phyloP scores from a whole-genome alignment of 2,329 filamentous ascomycete species.

The Colletotrichum sp. region DNA sequence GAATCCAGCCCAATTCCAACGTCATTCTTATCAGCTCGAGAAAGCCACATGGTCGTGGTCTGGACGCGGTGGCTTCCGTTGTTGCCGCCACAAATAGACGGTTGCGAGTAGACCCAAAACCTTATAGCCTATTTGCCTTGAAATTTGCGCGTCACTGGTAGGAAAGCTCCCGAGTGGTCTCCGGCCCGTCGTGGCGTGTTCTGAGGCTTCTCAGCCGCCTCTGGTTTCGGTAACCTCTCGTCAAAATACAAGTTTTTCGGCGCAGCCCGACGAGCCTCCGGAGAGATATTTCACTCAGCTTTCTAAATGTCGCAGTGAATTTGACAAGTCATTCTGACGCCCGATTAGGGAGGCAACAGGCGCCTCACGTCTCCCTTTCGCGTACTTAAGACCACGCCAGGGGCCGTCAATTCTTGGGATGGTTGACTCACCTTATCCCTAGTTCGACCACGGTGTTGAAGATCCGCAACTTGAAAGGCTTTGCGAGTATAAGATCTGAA shows the following conservation, averaged over 20 bases:
- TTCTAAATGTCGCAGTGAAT: neutral
- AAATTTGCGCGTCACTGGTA: neutral
- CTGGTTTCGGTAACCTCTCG: neutral
- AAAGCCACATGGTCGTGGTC: neutral
- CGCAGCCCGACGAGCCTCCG: neutral
- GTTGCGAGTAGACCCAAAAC: neutral
- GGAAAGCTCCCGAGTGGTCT: neutral
- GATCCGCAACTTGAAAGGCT: neutral
- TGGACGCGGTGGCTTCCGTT: neutral
- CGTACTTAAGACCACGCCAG: neutral
- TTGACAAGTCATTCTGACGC: neutral
- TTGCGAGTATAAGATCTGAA: neutral
- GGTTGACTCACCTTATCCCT: conserved; percentile 2
- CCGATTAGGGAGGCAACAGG: neutral
- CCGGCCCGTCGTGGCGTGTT: neutral
- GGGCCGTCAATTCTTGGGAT: neutral
- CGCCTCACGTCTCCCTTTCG: neutral
- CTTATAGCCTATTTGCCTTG: neutral
- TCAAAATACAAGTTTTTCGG: neutral
- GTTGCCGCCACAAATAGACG: neutral
- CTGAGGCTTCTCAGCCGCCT: neutral
- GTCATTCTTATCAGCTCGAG: neutral
- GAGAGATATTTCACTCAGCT: neutral
- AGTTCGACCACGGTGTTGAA: neutral
- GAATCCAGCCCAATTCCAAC: neutral